A percentile compares a stretch with the other conserved stretches of the same genome.
Evolutionary conservation across 805 yeast genomes (phyloP).

Genomic region (Maudiozyma saulgeensis): DNA sequence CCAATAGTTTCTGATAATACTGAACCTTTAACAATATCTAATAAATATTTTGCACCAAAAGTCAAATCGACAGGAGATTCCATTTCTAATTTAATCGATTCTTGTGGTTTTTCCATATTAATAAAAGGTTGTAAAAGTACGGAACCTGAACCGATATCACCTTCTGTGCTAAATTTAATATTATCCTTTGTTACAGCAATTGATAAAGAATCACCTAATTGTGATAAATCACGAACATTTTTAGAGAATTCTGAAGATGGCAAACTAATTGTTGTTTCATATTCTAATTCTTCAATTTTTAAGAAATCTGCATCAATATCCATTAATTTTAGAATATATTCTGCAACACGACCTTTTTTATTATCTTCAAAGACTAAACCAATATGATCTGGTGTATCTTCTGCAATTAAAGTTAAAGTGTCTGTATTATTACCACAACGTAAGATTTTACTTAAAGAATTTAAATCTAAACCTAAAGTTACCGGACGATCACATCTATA

Average conservation of each 20-base stretch:
- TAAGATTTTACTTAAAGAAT: constrained; percentile 77
- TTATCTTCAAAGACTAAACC: constrained; percentile 83
- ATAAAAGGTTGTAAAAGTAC: constrained; percentile 77
- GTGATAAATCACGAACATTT: constrained; percentile 77
- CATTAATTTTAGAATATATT: constrained; percentile 85
- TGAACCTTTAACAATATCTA: constrained; percentile 87
- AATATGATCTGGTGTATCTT: constrained; percentile 74
- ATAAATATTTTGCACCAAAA: constrained; percentile 84
- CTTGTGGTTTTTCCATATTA: constrained; percentile 72
- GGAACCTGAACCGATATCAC: constrained; percentile 83
- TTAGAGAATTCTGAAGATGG: constrained; percentile 85
- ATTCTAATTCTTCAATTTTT: constrained; percentile 88
- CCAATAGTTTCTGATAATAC: constrained; percentile 68
- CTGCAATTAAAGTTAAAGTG: constrained; percentile 79
- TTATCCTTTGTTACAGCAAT: constrained; percentile 86
- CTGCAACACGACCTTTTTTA: constrained; percentile 82
- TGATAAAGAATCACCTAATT: constrained; percentile 78
- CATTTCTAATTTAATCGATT: constrained; percentile 64
- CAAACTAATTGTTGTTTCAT: constrained; percentile 76
- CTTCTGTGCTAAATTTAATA: constrained; percentile 80
- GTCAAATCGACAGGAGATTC: constrained; percentile 80
- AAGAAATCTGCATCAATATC: constrained; percentile 93
- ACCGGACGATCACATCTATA: constrained; percentile 93
- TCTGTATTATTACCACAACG: constrained; percentile 89
- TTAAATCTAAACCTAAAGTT: constrained; percentile 84